phyloP scores from a whole-genome alignment of 257 asterid species.

The Nicotiana otophora region DNA sequence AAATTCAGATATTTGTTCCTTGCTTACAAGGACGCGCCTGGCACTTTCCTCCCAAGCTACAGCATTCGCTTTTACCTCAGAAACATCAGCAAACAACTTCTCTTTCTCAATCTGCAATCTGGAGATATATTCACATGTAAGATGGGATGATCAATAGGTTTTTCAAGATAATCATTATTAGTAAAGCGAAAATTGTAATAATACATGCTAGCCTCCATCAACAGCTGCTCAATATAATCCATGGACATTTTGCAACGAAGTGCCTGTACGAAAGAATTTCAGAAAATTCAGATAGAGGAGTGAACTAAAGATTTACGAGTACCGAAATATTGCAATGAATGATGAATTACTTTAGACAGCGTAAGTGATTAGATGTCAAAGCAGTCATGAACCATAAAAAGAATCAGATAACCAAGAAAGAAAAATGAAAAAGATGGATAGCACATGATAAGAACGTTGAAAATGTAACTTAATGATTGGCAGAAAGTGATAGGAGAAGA shows the following conservation, averaged over 20 bases:
- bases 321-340: neutral
- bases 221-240: slow-evolving; percentile 54
- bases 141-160: slow-evolving; percentile 15
- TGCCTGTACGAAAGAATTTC: slow-evolving; percentile 40
- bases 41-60: slow-evolving; percentile 70
- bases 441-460: neutral
- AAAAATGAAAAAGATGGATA: neutral
- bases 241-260: slow-evolving; percentile 51
- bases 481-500: slow-evolving; percentile 3
- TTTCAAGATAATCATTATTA: slow-evolving; percentile 6
- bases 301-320: neutral
- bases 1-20: slow-evolving; percentile 57
- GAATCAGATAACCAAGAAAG: neutral
- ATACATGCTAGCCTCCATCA: slow-evolving; percentile 65
- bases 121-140: slow-evolving; percentile 34
- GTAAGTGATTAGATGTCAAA: neutral
- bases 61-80: slow-evolving; percentile 40
- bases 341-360: neutral
- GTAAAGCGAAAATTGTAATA: slow-evolving; percentile 25
- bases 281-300: slow-evolving; percentile 4
- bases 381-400: neutral
- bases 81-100: slow-evolving; percentile 57
- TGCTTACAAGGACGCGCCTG: slow-evolving; percentile 38
- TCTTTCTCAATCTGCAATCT: slow-evolving; percentile 83
- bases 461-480: slow-evolving; percentile 3